Conservation (phyloP, 306 rosid species). For the Prunus mira region DNA sequence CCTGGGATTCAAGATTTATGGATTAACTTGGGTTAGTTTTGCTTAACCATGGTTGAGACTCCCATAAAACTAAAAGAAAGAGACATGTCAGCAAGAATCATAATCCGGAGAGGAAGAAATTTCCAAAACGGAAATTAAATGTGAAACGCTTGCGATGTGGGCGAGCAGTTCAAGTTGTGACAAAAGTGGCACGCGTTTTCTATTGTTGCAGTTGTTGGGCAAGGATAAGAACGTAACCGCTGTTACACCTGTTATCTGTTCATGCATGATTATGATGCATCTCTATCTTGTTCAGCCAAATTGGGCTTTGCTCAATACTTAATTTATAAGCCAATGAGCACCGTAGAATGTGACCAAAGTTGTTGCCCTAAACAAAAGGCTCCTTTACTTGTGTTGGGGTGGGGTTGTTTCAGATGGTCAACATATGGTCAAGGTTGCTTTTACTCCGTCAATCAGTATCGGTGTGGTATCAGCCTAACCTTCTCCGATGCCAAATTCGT, state of each 20-base stretch:
- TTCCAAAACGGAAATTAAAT: background rate
- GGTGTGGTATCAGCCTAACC: too few species aligned
- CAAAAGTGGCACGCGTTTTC: background rate
- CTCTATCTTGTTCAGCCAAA: background rate
- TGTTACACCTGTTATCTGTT: background rate
- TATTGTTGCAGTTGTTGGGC: background rate
- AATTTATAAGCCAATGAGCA: background rate
- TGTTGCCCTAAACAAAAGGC: too few species aligned
- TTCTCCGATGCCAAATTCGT: too few species aligned
- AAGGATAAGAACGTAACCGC: background rate
- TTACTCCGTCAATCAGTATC: fast-evolving
- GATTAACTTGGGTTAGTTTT: background rate
- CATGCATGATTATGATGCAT: background rate
- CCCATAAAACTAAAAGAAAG: background rate
- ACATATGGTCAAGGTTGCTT: too few species aligned
- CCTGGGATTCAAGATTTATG: background rate
- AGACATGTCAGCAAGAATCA: background rate
- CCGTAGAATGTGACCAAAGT: background rate
- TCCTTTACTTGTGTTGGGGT: too few species aligned
- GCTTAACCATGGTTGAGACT: background rate
- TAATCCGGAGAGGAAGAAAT: background rate
- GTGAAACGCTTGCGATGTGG: background rate
- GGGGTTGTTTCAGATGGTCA: too few species aligned
- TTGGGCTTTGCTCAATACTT: background rate
- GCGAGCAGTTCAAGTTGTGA: background rate